phyloP scores from a whole-genome alignment of 2,329 filamentous ascomycete genomes.

The Ascochyta viciae-villosae region DNA sequence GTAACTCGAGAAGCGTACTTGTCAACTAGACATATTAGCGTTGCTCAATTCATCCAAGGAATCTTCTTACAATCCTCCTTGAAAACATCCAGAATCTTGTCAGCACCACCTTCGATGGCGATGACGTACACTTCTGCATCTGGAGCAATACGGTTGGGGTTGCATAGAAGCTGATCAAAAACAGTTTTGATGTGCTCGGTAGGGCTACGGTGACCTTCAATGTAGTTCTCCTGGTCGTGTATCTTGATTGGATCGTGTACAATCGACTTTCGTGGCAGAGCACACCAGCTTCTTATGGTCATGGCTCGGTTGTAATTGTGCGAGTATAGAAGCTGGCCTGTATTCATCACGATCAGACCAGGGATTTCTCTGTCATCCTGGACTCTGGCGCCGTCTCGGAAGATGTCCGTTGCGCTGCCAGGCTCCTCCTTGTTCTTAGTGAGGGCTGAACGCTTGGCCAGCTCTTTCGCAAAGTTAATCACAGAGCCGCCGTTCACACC shows the following conservation, averaged over 20 bases:
- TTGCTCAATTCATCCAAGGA: background rate
- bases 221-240: slow-evolving; percentile 63
- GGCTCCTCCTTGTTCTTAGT: slow-evolving; percentile 11
- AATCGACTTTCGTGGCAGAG: slow-evolving; percentile 65
- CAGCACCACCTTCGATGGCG: slow-evolving; percentile 71
- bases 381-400: slow-evolving; percentile 29
- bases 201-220: slow-evolving; percentile 65
- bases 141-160: slow-evolving; percentile 51
- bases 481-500: slow-evolving; percentile 75
- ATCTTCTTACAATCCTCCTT: slow-evolving; percentile 59
- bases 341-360: slow-evolving; percentile 75
- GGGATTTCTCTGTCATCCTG: slow-evolving; percentile 25
- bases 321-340: slow-evolving; percentile 80
- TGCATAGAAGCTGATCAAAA: slow-evolving; percentile 68
- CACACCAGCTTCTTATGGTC: slow-evolving; percentile 63
- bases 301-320: slow-evolving; percentile 67
- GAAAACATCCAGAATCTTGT: slow-evolving; percentile 65
- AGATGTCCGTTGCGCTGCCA: slow-evolving; percentile 2
- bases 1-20: slow-evolving; percentile 34
- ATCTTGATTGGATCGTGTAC: slow-evolving; percentile 65
- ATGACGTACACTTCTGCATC: slow-evolving; percentile 72
- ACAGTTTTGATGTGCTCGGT: slow-evolving; percentile 70
- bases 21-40: slow-evolving; percentile 31
- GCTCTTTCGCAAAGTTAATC: slow-evolving; percentile 65
- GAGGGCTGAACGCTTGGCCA: slow-evolving; percentile 43